Percentiles rank a stretch among this genome's conserved stretches.
phyloP scores from a whole-genome alignment of 2,329 filamentous ascomycete genomes.

The Xylariaceae sp. region DNA sequence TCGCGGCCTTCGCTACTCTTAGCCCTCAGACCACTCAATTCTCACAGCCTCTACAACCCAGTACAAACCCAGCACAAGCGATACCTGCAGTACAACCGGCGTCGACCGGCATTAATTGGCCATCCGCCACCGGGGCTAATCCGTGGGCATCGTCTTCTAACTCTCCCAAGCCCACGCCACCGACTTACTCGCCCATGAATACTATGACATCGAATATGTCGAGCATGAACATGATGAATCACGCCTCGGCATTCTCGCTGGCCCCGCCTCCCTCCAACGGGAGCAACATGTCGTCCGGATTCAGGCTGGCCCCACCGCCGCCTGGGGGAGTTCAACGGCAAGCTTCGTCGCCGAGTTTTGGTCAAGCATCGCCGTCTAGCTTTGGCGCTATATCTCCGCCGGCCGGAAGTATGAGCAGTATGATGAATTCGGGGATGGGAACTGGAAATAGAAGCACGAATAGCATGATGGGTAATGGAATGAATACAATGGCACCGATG shows the following conservation, averaged over 20 bases:
- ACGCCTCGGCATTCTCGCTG: conserved; percentile 52
- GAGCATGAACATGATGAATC: conserved; percentile 43
- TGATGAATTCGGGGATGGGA: conserved; percentile 22
- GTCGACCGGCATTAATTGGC: conserved; percentile 40
- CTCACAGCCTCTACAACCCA: conserved; percentile 55
- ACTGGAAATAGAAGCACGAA: conserved; percentile 26
- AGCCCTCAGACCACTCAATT: conserved; percentile 59
- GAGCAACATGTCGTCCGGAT: conserved; percentile 36
- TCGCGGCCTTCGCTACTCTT: conserved; percentile 52
- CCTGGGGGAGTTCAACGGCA: conserved; percentile 35
- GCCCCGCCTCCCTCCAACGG: conserved; percentile 48
- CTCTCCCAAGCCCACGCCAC: conserved; percentile 33
- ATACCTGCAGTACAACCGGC: conserved; percentile 31
- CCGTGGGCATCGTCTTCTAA: conserved; percentile 40
- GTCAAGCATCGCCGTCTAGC: conserved; percentile 19
- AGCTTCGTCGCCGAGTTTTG: conserved; percentile 27
- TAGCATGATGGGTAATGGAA: conserved; percentile 23
- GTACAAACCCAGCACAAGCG: conserved; percentile 21
- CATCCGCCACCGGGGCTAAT: conserved; percentile 40
- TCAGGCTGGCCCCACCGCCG: conserved; percentile 48
- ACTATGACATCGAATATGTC: conserved; percentile 44
- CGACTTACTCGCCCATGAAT: conserved; percentile 33
- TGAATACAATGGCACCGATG: conserved; percentile 14
- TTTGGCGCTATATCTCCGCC: conserved; percentile 21
- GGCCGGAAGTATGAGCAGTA: conserved; percentile 26